Evolutionary conservation across 2,329 filamentous ascomycete species (phyloP).

Genomic region (Fusarium camptoceras): DNA sequence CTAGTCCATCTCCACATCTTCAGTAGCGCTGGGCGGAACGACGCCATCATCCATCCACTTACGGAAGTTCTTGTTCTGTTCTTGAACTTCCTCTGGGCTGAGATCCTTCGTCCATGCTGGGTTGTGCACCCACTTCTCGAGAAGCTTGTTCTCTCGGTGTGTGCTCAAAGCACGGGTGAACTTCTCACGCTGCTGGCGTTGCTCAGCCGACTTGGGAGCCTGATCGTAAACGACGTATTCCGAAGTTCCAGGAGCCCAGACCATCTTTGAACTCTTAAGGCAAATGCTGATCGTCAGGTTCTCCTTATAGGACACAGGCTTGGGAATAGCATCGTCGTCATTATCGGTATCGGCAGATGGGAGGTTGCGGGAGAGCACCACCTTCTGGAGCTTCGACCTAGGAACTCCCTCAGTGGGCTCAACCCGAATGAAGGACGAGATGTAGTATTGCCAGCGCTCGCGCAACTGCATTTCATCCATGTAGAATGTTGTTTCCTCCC

Average conservation of each 20-base stretch:
- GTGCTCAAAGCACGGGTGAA: slow-evolving; percentile 66
- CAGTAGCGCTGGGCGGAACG: slow-evolving; percentile 51
- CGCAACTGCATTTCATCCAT: slow-evolving; percentile 87
- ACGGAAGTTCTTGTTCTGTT: slow-evolving; percentile 75
- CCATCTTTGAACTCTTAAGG: slow-evolving; percentile 81
- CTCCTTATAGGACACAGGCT: slow-evolving; percentile 72
- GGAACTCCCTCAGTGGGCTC: slow-evolving; percentile 87
- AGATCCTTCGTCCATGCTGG: slow-evolving; percentile 83
- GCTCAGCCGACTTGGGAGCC: slow-evolving; percentile 74
- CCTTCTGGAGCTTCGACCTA: slow-evolving; percentile 72
- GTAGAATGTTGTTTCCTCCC: slow-evolving; percentile 82
- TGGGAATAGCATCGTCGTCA: slow-evolving; percentile 71
- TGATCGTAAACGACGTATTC: slow-evolving; percentile 81
- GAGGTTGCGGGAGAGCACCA: slow-evolving; percentile 78
- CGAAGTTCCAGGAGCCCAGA: slow-evolving; percentile 77
- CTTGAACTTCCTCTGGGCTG: slow-evolving; percentile 80
- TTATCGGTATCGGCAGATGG: slow-evolving; percentile 71
- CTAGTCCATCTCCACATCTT: slow-evolving; percentile 51
- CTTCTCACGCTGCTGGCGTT: slow-evolving; percentile 63
- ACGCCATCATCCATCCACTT: slow-evolving; percentile 65
- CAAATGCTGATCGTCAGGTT: slow-evolving; percentile 79
- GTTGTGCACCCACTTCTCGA: slow-evolving; percentile 86
- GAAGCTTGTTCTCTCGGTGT: slow-evolving; percentile 76
- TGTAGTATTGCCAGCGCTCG: slow-evolving; percentile 93
- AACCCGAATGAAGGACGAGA: slow-evolving; percentile 88